Percentiles rank a stretch among this genome's conserved stretches.
phyloP scores from a whole-genome alignment of 331 rosid genomes.

The Pyracantha coccinea region DNA sequence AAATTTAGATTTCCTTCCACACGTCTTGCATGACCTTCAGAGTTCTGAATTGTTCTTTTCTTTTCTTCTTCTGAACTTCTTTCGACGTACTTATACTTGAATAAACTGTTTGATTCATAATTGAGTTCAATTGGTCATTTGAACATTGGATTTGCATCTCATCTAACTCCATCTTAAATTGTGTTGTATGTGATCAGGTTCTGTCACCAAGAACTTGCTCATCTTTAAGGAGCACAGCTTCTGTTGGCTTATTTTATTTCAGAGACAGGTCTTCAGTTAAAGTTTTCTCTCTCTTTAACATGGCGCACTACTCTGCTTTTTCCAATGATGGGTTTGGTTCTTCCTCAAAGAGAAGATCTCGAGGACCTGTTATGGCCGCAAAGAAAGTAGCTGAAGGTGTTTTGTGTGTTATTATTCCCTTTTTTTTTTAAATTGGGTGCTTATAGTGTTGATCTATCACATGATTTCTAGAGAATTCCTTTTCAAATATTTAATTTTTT shows the following conservation, averaged over 20 bases:
- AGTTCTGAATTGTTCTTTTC: background rate
- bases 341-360: conserved; percentile 76
- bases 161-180: conserved; percentile 5
- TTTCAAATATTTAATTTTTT: background rate
- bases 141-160: background rate
- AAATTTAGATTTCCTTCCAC: background rate
- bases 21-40: background rate
- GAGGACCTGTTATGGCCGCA: conserved; percentile 90
- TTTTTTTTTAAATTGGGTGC: background rate
- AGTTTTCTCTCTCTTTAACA: conserved; percentile 30
- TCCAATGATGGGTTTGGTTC: conserved; percentile 32
- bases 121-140: background rate
- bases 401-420: background rate
- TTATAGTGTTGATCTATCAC: background rate
- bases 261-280: conserved; percentile 42
- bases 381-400: conserved; percentile 76
- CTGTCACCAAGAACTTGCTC: conserved; percentile 45
- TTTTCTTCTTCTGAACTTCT: background rate
- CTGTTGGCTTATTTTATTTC: conserved; percentile 33
- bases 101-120: background rate
- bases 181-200: conserved; percentile 36
- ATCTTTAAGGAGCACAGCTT: conserved; percentile 41
- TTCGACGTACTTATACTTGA: background rate
- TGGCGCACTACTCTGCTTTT: conserved; percentile 33
- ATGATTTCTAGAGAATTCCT: background rate